These are phyloP conservation scores for Fistulifera pelliculosa DNA, from an alignment of 108 stramenopile species.

Conservation along the genomic window DNA sequence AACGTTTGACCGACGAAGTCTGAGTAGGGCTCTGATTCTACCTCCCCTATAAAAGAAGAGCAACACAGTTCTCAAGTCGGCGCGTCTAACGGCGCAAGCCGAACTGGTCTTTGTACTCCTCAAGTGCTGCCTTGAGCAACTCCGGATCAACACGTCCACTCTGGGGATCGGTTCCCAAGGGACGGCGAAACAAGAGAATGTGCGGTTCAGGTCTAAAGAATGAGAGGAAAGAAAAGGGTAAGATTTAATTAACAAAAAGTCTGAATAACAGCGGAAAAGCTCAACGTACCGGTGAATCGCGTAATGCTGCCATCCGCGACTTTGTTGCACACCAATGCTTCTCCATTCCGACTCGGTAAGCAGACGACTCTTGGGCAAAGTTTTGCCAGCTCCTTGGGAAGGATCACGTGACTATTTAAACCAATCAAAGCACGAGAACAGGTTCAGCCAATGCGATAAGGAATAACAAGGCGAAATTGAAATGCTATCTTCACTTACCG, in stretches of 20 bases:
- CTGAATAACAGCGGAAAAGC: too few relatives aligned
- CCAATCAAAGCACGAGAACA: background rate
- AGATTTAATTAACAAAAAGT: background rate
- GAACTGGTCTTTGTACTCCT: constrained; percentile 83
- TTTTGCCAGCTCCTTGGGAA: constrained; percentile 96
- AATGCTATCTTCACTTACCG: constrained; percentile 28
- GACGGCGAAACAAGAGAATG: constrained; percentile 96
- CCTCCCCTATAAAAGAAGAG: too few relatives aligned
- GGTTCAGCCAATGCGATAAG: background rate
- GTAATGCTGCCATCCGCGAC: constrained; percentile 98
- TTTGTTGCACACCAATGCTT: constrained; percentile 94
- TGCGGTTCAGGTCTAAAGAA: constrained; percentile 88
- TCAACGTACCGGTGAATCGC: constrained; percentile 85
- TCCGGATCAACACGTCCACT: constrained; percentile 83
- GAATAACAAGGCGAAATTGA: background rate
- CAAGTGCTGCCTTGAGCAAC: constrained; percentile 69
- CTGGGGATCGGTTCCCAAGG: constrained; percentile 95
- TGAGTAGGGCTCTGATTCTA: too few relatives aligned
- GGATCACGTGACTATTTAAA: constrained; percentile 79
- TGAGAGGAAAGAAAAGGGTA: background rate
- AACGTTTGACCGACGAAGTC: too few relatives aligned
- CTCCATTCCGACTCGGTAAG: constrained; percentile 96
- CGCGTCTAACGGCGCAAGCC: constrained; percentile 25
- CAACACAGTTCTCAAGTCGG: too few relatives aligned
- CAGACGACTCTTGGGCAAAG: constrained; percentile 88